Evolutionary conservation across 768 basidiomycete species (phyloP).

Genomic region (Pisolithus orientalis): DNA sequence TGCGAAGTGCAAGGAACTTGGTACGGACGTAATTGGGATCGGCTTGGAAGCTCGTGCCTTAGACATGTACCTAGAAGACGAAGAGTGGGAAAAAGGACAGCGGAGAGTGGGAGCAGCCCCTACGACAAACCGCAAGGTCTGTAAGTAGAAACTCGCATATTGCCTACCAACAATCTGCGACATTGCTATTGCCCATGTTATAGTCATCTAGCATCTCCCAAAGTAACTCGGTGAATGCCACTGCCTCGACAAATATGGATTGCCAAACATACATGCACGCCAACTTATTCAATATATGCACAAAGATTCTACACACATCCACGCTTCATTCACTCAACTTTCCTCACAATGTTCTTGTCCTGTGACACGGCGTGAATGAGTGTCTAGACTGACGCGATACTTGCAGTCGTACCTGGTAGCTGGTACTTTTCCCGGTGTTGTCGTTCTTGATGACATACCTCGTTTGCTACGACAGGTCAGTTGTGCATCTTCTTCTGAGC

Average conservation of each 20-base stretch:
- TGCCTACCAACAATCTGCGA: too few species aligned
- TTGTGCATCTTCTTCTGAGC: neutral
- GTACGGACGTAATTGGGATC: conserved; percentile 5
- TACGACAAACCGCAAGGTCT: neutral
- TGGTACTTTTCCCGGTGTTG: conserved; percentile 37
- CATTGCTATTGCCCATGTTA: too few species aligned
- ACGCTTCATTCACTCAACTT: neutral
- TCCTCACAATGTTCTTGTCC: conserved; percentile 35
- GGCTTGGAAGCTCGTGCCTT: conserved; percentile 47
- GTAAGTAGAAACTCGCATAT: neutral
- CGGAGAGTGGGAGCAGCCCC: conserved; percentile 21
- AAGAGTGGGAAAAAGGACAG: conserved; percentile 54
- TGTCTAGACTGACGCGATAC: neutral
- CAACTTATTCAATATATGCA: too few species aligned
- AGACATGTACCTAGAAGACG: conserved; percentile 57
- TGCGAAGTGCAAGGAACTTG: conserved; percentile 21
- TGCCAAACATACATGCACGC: too few species aligned
- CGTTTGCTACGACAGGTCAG: conserved; percentile 16
- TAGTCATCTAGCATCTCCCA: too few species aligned
- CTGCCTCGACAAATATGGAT: too few species aligned
- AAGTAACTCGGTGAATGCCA: too few species aligned
- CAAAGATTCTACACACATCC: too few species aligned
- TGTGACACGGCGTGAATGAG: conserved; percentile 2
- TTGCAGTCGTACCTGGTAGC: conserved; percentile 25
- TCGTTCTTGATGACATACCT: conserved; percentile 37